Evolutionary conservation across 345 rosid genomes (phyloP).

Genomic region (Camelina neglecta): DNA sequence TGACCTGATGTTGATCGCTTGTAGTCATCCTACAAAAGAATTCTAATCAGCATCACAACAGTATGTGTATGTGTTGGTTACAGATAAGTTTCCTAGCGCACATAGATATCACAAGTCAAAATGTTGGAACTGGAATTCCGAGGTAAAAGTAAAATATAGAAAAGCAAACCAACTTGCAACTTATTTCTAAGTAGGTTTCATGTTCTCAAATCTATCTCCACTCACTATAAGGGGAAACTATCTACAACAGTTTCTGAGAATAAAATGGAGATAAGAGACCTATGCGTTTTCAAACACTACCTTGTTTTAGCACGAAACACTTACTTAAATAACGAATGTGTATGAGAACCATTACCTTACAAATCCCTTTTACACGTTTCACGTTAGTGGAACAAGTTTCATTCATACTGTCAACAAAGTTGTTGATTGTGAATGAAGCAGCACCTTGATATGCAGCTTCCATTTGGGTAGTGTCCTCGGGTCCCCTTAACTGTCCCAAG

Average conservation of each 20-base stretch:
- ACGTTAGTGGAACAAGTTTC: conserved; percentile 49
- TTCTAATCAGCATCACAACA: conserved; percentile 15
- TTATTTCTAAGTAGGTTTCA: neutral
- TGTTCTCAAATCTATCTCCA: neutral
- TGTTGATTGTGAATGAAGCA: conserved; percentile 58
- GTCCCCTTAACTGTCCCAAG: conserved; percentile 60
- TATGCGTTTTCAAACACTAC: neutral
- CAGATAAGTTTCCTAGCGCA: conserved; percentile 4
- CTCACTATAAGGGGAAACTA: neutral
- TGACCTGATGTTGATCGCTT: conserved; percentile 51
- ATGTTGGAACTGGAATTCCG: too few relatives aligned
- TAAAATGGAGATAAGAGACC: neutral
- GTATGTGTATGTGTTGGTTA: neutral
- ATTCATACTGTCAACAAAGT: conserved; percentile 51
- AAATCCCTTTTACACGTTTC: conserved; percentile 54
- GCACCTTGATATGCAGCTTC: conserved; percentile 52
- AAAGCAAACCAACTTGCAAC: neutral
- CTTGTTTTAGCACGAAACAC: neutral
- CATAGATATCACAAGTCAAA: conserved; percentile 1
- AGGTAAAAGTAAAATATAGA: neutral
- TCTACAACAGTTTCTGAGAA: neutral
- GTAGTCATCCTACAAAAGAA: conserved; percentile 55
- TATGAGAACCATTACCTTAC: conserved; percentile 33
- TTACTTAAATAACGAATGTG: neutral
- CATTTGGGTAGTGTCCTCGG: conserved; percentile 50